Percentiles rank a stretch among this genome's conserved stretches.
These are phyloP conservation scores for Euclidium syriacum DNA, from an alignment of 345 rosid species.

Conservation along the genomic window DNA sequence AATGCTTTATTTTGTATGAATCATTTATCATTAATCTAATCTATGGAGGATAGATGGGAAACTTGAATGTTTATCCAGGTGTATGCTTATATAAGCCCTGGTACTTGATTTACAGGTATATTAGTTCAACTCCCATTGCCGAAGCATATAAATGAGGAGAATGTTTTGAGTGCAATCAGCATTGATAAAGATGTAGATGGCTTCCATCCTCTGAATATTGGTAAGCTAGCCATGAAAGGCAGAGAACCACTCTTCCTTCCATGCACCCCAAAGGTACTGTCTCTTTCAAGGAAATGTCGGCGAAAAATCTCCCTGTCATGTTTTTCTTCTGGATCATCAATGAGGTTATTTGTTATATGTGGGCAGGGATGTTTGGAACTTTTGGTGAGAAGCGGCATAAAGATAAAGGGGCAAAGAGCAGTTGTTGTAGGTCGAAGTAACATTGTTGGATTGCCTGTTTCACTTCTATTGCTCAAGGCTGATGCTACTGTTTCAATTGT, in stretches of 20 bases:
- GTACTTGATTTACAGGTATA: slow-evolving; percentile 49
- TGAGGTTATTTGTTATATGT: slow-evolving; percentile 1
- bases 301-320: not conserved
- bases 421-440: slow-evolving; percentile 94
- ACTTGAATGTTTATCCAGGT: not conserved
- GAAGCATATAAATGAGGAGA: slow-evolving; percentile 81
- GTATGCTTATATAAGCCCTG: not conserved
- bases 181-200: slow-evolving; percentile 92
- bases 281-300: not conserved
- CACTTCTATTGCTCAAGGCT: slow-evolving; percentile 77
- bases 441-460: slow-evolving; percentile 89
- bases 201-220: slow-evolving; percentile 91
- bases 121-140: slow-evolving; percentile 92
- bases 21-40: not conserved
- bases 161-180: slow-evolving; percentile 65
- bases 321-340: not conserved
- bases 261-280: slow-evolving; percentile 84
- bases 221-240: slow-evolving; percentile 97
- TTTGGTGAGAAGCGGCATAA: slow-evolving; percentile 62
- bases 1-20: not conserved
- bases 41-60: not conserved
- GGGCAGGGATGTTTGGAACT: slow-evolving; percentile 89
- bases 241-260: slow-evolving; percentile 90
- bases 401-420: slow-evolving; percentile 66
- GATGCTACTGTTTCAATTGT: slow-evolving; percentile 86